phyloP scores from a whole-genome alignment of 371 early-diverging fungal species.

The Gilbertella persicaria region DNA sequence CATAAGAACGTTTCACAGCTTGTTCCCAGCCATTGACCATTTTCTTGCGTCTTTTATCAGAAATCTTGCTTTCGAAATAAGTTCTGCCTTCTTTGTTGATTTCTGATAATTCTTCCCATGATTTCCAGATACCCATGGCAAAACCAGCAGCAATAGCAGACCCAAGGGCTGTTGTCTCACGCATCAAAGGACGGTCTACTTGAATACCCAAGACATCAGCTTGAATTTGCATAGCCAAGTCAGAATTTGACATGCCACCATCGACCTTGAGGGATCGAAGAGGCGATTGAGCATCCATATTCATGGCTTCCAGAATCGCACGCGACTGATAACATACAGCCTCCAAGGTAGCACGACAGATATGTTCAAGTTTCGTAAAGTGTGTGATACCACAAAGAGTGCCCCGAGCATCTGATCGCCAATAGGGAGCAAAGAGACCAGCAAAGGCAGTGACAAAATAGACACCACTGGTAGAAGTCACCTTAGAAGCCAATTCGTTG shows the following conservation, averaged over 20 bases:
- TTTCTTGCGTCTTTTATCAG: slow-evolving; percentile 57
- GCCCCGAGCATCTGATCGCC: slow-evolving; percentile 92
- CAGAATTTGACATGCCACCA: slow-evolving; percentile 93
- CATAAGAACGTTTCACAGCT: slow-evolving; percentile 79
- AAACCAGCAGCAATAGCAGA: slow-evolving; percentile 94
- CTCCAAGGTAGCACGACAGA: slow-evolving; percentile 88
- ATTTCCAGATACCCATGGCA: slow-evolving; percentile 80
- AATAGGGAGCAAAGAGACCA: slow-evolving; percentile 95
- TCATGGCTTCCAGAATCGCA: slow-evolving; percentile 92
- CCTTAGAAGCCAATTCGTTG: slow-evolving; percentile 41
- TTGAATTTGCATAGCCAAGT: slow-evolving; percentile 91
- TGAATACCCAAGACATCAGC: slow-evolving; percentile 84
- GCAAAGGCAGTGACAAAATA: slow-evolving; percentile 96
- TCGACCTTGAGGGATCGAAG: slow-evolving; percentile 83
- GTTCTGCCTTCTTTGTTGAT: slow-evolving; percentile 40
- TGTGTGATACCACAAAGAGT: slow-evolving; percentile 89
- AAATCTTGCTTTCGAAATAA: slow-evolving; percentile 51
- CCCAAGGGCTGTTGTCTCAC: slow-evolving; percentile 93
- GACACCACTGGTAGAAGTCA: slow-evolving; percentile 81
- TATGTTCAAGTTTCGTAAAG: slow-evolving; percentile 81
- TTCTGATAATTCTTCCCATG: slow-evolving; percentile 32
- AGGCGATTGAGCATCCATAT: slow-evolving; percentile 65
- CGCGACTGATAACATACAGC: slow-evolving; percentile 89
- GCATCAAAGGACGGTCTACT: slow-evolving; percentile 87
- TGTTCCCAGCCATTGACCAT: slow-evolving; percentile 80